Conservation (phyloP, 495 filamentous ascomycete genomes). For the Talaromyces ruber region DNA sequence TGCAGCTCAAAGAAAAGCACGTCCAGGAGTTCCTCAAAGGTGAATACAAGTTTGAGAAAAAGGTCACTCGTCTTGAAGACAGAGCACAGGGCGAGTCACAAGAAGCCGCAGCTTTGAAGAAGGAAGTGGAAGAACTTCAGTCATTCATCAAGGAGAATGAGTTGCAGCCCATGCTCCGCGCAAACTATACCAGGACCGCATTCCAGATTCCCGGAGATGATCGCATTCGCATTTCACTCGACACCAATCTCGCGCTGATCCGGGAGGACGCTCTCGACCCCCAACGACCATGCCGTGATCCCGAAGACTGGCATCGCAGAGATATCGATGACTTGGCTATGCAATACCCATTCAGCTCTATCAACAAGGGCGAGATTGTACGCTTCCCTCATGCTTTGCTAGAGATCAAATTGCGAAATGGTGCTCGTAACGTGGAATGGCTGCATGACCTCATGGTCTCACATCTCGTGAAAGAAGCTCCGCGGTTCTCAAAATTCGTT, state of each 20-base stretch:
- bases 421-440: slow-evolving; percentile 72
- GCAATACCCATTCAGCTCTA: slow-evolving; percentile 73
- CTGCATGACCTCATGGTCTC: slow-evolving; percentile 82
- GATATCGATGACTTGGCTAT: slow-evolving; percentile 81
- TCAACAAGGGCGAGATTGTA: slow-evolving; percentile 87
- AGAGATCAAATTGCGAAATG: slow-evolving; percentile 84
- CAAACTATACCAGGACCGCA: slow-evolving; percentile 88
- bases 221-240: slow-evolving; percentile 82
- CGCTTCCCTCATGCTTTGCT: slow-evolving; percentile 85
- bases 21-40: slow-evolving; percentile 80
- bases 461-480: slow-evolving; percentile 81
- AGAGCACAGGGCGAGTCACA: slow-evolving; percentile 55
- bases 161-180: slow-evolving; percentile 77
- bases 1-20: slow-evolving; percentile 89
- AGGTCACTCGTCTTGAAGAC: slow-evolving; percentile 69
- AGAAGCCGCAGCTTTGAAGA: slow-evolving; percentile 47
- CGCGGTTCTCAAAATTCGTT: slow-evolving; percentile 92
- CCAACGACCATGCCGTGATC: slow-evolving; percentile 79
- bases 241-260: slow-evolving; percentile 87
- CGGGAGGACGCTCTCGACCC: slow-evolving; percentile 81
- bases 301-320: slow-evolving; percentile 78
- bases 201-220: slow-evolving; percentile 95
- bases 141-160: slow-evolving; percentile 67
- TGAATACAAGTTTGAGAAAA: slow-evolving; percentile 88
- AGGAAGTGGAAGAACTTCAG: slow-evolving; percentile 69